Percentiles rank a stretch among this genome's conserved stretches.
Evolutionary conservation across 2,329 filamentous ascomycete genomes (phyloP).

Genomic region (Myriosclerotinia curreyana): DNA sequence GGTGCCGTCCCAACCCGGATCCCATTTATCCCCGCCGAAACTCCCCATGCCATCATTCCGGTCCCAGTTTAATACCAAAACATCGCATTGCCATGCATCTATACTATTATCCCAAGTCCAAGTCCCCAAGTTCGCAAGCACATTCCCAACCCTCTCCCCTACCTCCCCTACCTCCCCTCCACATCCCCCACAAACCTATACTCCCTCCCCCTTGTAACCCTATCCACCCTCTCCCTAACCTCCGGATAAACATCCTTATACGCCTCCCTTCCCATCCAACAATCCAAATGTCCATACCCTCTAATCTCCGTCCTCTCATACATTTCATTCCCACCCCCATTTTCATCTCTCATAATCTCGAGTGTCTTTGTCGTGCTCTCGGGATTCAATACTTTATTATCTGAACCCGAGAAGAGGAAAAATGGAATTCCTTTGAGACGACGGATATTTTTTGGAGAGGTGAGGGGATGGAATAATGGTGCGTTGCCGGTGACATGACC

Average conservation of each 20-base stretch:
- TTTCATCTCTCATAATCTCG: slow-evolving; percentile 50
- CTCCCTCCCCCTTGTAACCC: slow-evolving; percentile 41
- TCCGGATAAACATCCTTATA: slow-evolving; percentile 59
- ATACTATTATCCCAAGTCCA: background rate
- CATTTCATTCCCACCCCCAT: slow-evolving; percentile 47
- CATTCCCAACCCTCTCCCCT: background rate
- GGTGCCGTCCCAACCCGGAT: background rate
- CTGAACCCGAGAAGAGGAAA: slow-evolving; percentile 53
- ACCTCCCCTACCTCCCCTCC: background rate
- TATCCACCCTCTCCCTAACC: slow-evolving; percentile 53
- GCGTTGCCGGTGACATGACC: slow-evolving; percentile 53
- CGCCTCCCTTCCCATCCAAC: slow-evolving; percentile 59
- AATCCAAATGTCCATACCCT: slow-evolving; percentile 59
- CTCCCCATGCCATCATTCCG: background rate
- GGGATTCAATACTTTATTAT: slow-evolving; percentile 56
- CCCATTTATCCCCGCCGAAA: background rate
- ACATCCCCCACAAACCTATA: slow-evolving; percentile 33
- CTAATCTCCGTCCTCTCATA: slow-evolving; percentile 54
- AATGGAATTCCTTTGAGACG: slow-evolving; percentile 54
- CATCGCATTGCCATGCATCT: background rate
- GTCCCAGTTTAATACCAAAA: background rate
- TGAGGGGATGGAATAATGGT: slow-evolving; percentile 48
- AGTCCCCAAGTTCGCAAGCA: no score
- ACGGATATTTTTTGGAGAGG: slow-evolving; percentile 49
- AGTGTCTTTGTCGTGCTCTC: slow-evolving; percentile 54